These are phyloP conservation scores for Tetracladium setigerum DNA, from an alignment of 495 filamentous ascomycete species.

Conservation along the genomic window DNA sequence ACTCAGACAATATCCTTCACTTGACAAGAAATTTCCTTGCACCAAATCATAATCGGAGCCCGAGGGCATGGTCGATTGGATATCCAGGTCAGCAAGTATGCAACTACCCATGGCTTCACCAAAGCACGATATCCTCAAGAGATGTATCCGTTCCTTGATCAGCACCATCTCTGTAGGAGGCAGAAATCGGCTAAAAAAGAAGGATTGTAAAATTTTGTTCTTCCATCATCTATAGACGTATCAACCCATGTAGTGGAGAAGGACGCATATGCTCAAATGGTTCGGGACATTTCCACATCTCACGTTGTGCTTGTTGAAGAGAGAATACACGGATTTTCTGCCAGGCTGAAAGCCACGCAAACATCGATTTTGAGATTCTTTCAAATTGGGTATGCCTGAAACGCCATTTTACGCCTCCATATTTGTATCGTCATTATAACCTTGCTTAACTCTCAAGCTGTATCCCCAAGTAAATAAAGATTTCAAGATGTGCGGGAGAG, in stretches of 20 bases:
- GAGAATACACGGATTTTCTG: slow-evolving; percentile 1
- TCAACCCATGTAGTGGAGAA: slow-evolving; percentile 49
- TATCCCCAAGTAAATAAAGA: slow-evolving; percentile 5
- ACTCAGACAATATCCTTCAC: too few relatives aligned
- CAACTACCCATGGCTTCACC: too few relatives aligned
- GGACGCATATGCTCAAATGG: slow-evolving; percentile 69
- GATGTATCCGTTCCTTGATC: too few relatives aligned
- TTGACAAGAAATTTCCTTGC: too few relatives aligned
- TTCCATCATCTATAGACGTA: slow-evolving; percentile 76
- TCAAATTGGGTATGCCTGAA: neutral
- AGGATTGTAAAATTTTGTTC: slow-evolving; percentile 30
- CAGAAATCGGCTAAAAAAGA: slow-evolving; percentile 28
- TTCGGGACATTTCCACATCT: neutral
- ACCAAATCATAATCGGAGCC: too few relatives aligned
- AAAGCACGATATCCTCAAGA: too few relatives aligned
- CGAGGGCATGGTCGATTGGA: too few relatives aligned
- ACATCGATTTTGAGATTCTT: slow-evolving; percentile 3
- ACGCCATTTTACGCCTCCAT: slow-evolving; percentile 11
- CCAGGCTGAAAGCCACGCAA: slow-evolving; percentile 1
- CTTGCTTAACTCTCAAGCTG: slow-evolving; percentile 6
- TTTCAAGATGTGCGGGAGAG: neutral
- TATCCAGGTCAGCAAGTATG: too few relatives aligned
- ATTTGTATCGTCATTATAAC: neutral
- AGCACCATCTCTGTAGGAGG: slow-evolving; percentile 17
- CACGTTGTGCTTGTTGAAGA: neutral